Evolutionary conservation across 805 yeast genomes (phyloP), one percentile per base, ranked within the genome.

Genomic region (Dipodascus geniculatus): DNA sequence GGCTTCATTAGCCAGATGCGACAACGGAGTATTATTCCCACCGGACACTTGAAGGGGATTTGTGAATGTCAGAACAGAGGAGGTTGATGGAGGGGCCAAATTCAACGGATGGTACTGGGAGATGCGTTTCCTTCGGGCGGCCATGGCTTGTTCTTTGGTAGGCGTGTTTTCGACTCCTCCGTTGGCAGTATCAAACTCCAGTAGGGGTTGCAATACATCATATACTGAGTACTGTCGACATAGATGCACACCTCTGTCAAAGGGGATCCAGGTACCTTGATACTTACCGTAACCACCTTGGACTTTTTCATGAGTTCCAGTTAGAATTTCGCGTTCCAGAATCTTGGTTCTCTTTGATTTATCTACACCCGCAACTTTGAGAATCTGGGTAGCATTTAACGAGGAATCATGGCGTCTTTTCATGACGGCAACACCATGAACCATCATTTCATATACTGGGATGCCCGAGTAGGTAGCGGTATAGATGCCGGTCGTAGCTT

Each of bases 201-300:
- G 69, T 53, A 81, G 67, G 2, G 85, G 83, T 56, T 67, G 66
- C 55, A 82, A 65, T 38, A 74, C 66, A 48, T 78, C 81, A 51
- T 72, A 74, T 20, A 81, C 80, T 22, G 79, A 78, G 66, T 80
- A 83, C 58, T 83, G 74, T 58, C 75, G 77, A 53, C 85, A 81
- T 67, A 84, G 72, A 42, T 77, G 74, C 11, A 76, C 71, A 0
- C 83, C 84, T 33, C 80, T 67, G 53, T 76, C 81, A 58, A 75
- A 76, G 2, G 89, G 86, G 47, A 82, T 73, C 87, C 89, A 83
- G 11, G 85, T 83, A 8, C 89, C 90, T 64, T 82, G 87, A 65
- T 79, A 81, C 60, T 80, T 80, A n/a, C 86, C 87, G 57, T 81
- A 79, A 0, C 87, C 87, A 35, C 87, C 87, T 65, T 82, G 85